phyloP scores from a whole-genome alignment of 306 rosid species.

The Lithocarpus polystachyus region DNA sequence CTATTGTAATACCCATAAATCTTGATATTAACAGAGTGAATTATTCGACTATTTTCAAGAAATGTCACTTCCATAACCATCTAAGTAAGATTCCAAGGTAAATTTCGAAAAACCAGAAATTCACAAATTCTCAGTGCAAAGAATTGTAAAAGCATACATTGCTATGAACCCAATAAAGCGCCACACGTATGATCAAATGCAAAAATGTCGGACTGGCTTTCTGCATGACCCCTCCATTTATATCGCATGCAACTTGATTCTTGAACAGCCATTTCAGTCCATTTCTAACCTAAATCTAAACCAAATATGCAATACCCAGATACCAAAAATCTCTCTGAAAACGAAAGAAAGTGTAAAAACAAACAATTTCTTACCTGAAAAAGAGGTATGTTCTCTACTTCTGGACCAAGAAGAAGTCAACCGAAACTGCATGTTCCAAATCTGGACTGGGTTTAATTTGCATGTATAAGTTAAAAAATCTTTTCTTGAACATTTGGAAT shows the following conservation, averaged over 20 bases:
- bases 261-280: too few species aligned
- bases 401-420: neutral
- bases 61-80: neutral
- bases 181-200: too few species aligned
- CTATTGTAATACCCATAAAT: too few species aligned
- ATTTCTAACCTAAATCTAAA: neutral
- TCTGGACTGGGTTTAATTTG: neutral
- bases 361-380: neutral
- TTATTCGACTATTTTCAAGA: neutral
- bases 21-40: too few species aligned
- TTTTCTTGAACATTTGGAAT: neutral
- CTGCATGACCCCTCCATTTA: too few species aligned
- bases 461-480: neutral
- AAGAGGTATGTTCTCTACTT: neutral
- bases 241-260: too few species aligned
- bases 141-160: too few species aligned
- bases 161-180: too few species aligned
- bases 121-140: too few species aligned
- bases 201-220: too few species aligned
- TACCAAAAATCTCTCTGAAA: neutral
- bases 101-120: too few species aligned
- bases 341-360: neutral
- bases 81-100: too few species aligned
- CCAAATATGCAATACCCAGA: neutral
- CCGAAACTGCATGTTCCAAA: neutral